Evolutionary conservation across 192 early-diverging fungal genomes (phyloP), one percentile per base, ranked within the genome.

Genomic region (Entomortierella parvispora): DNA sequence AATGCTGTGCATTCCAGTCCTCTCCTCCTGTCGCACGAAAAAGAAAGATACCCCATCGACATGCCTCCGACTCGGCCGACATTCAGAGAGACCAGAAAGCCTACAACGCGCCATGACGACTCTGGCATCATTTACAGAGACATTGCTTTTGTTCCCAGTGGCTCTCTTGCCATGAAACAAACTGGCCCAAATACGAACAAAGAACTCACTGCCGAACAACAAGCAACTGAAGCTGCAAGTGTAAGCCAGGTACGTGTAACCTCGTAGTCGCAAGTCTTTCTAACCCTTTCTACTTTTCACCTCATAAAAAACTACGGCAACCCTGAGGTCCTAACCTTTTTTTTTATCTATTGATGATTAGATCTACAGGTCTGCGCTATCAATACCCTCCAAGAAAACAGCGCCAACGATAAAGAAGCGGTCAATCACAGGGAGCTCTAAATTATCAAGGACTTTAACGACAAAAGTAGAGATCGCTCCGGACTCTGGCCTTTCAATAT

Each of bases 141-240:
- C 33, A 77, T 77, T 34, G 54, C 61, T 9, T 77, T 77, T 48
- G 74, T 77, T 14, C 65, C 65, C 23, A 68, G 65, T 32, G 71
- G 71, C 32, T 42, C 58, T 0, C 53, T 76, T 10, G 44, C 58
- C 29, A 66, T 67, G 46, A 62, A 67, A 18, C 45, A 65, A 12
- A 15, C 70, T 5, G n/a, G n/a, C n/a, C n/a, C n/a, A n/a, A n/a
- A n/a, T n/a, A n/a, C n/a, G n/a, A n/a, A n/a, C n/a, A n/a, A n/a
- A n/a, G n/a, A n/a, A n/a, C n/a, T n/a, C n/a, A 14, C 28, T 2
- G 31, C 31, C 0, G n/a, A 42, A 20, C 43, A n/a, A 2, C 20
- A 48, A 0, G 11, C 34, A 40, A 12, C 37, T 12, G 61, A 68
- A 5, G 74, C 54, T 26, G 32, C 26, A 15, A 33, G 49, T 56